Evolutionary conservation across 192 early-diverging fungal species (phyloP).

Genomic region (Helicostylum pulchrum): DNA sequence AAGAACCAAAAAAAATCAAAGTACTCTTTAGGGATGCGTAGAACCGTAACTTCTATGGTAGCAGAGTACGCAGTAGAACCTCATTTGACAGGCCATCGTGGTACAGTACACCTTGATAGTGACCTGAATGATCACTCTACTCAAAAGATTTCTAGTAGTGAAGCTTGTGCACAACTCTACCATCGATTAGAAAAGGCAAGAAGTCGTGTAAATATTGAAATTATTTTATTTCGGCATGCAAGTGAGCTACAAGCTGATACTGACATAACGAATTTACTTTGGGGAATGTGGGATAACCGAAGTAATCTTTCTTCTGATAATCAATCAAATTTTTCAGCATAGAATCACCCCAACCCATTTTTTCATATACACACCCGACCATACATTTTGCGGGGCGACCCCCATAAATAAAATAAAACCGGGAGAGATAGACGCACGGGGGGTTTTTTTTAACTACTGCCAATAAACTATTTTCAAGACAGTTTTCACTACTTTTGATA

Average conservation of each 20-base stretch:
- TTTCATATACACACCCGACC: too few relatives aligned
- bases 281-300: not conserved
- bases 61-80: constrained; percentile 1
- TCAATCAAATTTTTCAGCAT: too few relatives aligned
- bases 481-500: too few relatives aligned
- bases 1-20: not conserved
- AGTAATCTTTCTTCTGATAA: not conserved
- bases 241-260: not conserved
- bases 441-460: too few relatives aligned
- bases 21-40: not conserved
- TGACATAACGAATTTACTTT: constrained; percentile 5
- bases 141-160: not conserved
- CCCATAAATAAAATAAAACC: too few relatives aligned
- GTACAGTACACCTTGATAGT: not conserved
- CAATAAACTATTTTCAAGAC: too few relatives aligned
- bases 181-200: not conserved
- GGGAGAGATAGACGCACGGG: too few relatives aligned
- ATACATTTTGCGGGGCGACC: too few relatives aligned
- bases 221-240: constrained; percentile 13
- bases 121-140: not conserved
- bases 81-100: not conserved
- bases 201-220: constrained; percentile 3
- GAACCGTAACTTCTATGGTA: not conserved
- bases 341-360: too few relatives aligned
- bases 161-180: not conserved